Evolutionary conservation across 2,329 filamentous ascomycete genomes (phyloP).

Genomic region (Teratosphaeriaceae sp.): DNA sequence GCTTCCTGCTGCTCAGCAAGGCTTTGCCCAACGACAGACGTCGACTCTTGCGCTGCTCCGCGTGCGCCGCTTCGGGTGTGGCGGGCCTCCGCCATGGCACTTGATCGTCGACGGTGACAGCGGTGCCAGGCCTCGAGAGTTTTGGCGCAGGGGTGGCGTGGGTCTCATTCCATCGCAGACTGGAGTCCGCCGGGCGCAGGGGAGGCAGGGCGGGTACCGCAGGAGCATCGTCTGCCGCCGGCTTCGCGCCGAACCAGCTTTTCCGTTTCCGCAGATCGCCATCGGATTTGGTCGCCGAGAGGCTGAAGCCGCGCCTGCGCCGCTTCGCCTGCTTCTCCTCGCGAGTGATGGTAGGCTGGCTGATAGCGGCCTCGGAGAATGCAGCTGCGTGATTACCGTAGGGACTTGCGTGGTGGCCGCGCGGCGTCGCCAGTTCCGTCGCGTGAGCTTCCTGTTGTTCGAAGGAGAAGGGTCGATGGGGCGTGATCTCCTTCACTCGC

Average conservation of each 20-base stretch:
- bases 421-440: too few species aligned
- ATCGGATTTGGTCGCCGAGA: not conserved
- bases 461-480: conserved; percentile 6
- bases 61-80: not conserved
- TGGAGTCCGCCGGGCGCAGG: not conserved
- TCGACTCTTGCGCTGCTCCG: conserved; percentile 8
- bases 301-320: conserved; percentile 1
- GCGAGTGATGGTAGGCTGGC: not conserved
- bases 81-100: conserved; percentile 3
- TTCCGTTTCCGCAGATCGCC: conserved; percentile 13
- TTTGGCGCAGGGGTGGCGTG: not conserved
- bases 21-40: conserved; percentile 1
- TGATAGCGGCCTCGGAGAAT: not conserved
- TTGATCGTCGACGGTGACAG: conserved; percentile 8
- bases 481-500: conserved; percentile 8
- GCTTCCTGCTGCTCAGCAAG: conserved; percentile 1
- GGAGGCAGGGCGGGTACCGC: conserved; percentile 14
- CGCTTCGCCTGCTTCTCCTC: conserved; percentile 1
- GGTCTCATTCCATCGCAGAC: not conserved
- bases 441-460: not conserved
- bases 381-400: conserved; percentile 1
- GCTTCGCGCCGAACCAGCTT: conserved; percentile 21
- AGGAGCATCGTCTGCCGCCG: conserved; percentile 15
- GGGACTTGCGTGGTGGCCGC: not conserved
- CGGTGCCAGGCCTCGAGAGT: conserved; percentile 4